Evolutionary conservation across 371 early-diverging fungal species (phyloP).

Genomic region (Mortierella sp.): DNA sequence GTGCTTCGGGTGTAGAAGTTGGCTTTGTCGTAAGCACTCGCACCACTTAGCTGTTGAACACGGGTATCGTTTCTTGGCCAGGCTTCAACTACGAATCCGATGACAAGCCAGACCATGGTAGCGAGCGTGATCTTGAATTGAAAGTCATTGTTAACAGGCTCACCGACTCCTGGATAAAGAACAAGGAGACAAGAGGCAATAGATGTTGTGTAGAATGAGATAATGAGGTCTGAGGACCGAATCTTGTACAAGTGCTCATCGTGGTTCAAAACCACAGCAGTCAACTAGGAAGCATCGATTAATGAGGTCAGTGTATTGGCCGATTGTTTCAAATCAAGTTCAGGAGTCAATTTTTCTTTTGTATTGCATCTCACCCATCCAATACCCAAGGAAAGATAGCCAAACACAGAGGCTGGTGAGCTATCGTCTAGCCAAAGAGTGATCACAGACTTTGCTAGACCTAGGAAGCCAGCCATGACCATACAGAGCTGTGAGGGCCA

Average conservation of each 20-base stretch:
- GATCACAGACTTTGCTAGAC: not conserved
- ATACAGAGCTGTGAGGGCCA: slow-evolving; percentile 39
- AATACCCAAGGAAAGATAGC: slow-evolving; percentile 12
- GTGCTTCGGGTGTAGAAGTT: slow-evolving; percentile 28
- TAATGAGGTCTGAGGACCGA: slow-evolving; percentile 36
- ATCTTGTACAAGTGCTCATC: slow-evolving; percentile 35
- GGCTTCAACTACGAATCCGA: slow-evolving; percentile 26
- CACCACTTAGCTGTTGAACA: slow-evolving; percentile 16
- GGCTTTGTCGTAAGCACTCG: slow-evolving; percentile 34
- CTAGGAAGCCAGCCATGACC: not conserved
- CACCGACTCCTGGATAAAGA: not conserved
- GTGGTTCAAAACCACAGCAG: slow-evolving; percentile 21
- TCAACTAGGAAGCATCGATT: not conserved
- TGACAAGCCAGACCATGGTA: slow-evolving; percentile 6
- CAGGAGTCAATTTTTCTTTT: not conserved
- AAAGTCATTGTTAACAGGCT: not conserved
- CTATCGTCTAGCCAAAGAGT: not conserved
- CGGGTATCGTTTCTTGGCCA: slow-evolving; percentile 34
- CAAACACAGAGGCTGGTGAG: slow-evolving; percentile 2
- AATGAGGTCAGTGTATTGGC: not conserved
- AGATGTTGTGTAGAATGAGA: slow-evolving; percentile 18
- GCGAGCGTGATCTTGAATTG: slow-evolving; percentile 1
- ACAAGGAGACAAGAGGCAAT: slow-evolving; percentile 1
- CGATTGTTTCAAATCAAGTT: not conserved
- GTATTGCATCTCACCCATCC: slow-evolving; percentile 30